Base-by-base conservation (phyloP, 306 rosid species). In the Lotus japonicus region DNA sequence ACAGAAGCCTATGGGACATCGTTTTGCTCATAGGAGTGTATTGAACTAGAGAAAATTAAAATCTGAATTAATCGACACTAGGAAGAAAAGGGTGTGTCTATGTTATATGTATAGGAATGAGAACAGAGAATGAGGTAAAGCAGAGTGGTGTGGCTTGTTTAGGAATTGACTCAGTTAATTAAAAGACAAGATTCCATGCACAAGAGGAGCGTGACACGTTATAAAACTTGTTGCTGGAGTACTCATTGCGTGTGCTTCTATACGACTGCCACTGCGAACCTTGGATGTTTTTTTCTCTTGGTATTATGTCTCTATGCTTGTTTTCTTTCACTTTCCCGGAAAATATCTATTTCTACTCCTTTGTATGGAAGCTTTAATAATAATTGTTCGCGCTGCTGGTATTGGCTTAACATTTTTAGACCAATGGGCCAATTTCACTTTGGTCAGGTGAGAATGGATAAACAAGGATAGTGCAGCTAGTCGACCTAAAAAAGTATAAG, bases 121-220 rank as follows among this genome's bases (percentile, higher is more conserved):
- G 31, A 21, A 3, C 23, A 21, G 23, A 21, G 23, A 21, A 21
- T 21, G 23, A 21, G 3, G 23, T 21, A 21, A 59, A 38, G 9
- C 10, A 73, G 57, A 5, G 52, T 41, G 17, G 33, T 19, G 1
- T 31, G 59, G 28, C 19, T 41, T 77, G 39, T 50, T 10, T 5
- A 38, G 9, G 54, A 52, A 28, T 11, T 13, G 21, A 35, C 0
- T 9, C 3, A 4, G 58, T 45, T 55, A 11, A 11, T 38, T 38
- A 21, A 39, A 36, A 26, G 57, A 64, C 63, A 56, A 52, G 1
- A 41, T 2, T 41, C 26, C 79, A 79, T 79, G 83, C 83, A 79
- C 60, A 66, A 31, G 63, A 0, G 11, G 54, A 66, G 28, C 1
- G 31, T 52, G 83, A 72, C 79, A 66, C 75, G 79, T 57, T 61